A percentile compares a stretch with the other conserved stretches of the same genome.
Evolutionary conservation across 805 yeast species (phyloP).

Genomic region (Yarrowia hollandica): DNA sequence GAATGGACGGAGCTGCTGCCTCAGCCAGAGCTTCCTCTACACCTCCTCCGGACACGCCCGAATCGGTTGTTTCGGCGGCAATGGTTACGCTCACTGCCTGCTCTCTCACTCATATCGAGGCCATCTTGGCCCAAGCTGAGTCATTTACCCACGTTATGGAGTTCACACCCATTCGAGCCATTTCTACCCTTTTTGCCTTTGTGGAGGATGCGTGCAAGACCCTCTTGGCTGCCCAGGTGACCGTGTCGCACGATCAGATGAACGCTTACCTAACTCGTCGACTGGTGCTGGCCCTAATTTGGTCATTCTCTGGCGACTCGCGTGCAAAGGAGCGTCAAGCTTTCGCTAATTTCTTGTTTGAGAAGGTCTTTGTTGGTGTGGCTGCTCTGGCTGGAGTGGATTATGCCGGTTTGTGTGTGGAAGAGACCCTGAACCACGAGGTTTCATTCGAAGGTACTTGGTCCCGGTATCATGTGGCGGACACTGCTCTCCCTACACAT

Average conservation of each 20-base stretch:
- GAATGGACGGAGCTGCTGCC: neutral
- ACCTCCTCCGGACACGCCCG: neutral
- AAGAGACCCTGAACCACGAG: conserved; percentile 46
- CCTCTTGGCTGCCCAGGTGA: conserved; percentile 35
- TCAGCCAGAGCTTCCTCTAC: neutral
- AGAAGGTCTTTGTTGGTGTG: neutral
- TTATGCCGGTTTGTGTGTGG: conserved; percentile 27
- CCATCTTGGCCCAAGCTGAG: conserved; percentile 39
- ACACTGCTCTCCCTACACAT: conserved; percentile 54
- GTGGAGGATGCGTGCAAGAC: conserved; percentile 44
- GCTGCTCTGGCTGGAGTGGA: neutral
- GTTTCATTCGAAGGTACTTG: conserved; percentile 50
- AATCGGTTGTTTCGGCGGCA: neutral
- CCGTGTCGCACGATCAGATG: conserved; percentile 37
- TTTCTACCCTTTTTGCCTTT: conserved; percentile 47
- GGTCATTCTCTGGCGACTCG: conserved; percentile 70
- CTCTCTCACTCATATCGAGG: conserved; percentile 31
- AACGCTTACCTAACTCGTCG: conserved; percentile 33
- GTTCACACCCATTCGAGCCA: conserved; percentile 43
- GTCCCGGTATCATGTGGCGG: conserved; percentile 48
- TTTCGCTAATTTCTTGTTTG: conserved; percentile 42
- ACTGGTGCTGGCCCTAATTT: conserved; percentile 46
- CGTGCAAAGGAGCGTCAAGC: conserved; percentile 43
- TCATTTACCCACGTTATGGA: conserved; percentile 55
- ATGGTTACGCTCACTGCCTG: neutral